Evolutionary conservation across 495 filamentous ascomycete genomes (phyloP).

Genomic region (Neurospora tetraspora): DNA sequence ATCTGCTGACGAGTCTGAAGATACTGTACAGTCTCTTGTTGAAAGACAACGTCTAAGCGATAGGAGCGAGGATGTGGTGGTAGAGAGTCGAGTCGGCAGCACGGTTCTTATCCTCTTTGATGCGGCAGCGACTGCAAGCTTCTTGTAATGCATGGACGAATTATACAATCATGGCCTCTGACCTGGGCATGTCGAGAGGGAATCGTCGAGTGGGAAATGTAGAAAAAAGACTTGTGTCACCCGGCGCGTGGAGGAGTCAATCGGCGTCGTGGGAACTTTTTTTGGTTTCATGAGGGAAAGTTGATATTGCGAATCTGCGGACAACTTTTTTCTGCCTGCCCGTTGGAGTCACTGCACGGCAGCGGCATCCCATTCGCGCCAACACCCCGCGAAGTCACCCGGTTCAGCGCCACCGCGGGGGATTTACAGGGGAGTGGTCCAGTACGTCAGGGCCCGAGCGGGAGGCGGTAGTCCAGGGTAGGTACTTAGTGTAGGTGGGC

Average conservation of each 20-base stretch:
- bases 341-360: background rate
- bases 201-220: background rate
- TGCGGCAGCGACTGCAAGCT: background rate
- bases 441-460: background rate
- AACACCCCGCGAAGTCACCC: background rate
- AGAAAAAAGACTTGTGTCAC: background rate
- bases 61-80: background rate
- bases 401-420: background rate
- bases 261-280: background rate
- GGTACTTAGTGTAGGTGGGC: background rate
- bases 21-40: background rate
- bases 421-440: background rate
- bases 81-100: background rate
- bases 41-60: background rate
- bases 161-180: background rate
- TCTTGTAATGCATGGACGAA: background rate
- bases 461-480: background rate
- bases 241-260: background rate
- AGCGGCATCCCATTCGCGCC: background rate
- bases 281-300: background rate
- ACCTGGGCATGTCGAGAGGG: background rate
- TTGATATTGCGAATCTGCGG: background rate
- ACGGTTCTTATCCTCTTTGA: background rate
- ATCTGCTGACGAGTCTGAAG: background rate
- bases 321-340: background rate